Conservation (phyloP, 2,329 filamentous ascomycete genomes). For the Ophiocordyceps polyrhachis-furcata region DNA sequence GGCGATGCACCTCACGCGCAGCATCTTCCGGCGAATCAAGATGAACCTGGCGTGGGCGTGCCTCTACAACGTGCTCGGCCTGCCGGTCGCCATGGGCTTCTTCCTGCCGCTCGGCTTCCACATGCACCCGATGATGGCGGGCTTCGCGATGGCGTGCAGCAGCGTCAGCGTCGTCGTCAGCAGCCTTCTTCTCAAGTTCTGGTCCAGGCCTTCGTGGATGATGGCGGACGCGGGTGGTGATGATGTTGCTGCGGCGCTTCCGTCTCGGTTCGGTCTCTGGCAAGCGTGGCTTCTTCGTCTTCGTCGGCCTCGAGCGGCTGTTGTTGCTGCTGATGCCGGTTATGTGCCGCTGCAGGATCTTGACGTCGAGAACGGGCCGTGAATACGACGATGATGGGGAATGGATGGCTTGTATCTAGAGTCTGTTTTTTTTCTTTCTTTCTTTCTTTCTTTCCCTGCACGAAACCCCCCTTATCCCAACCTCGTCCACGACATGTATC, state of each 20-base stretch:
- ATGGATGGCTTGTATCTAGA: neutral
- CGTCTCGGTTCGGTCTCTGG: conserved; percentile 26
- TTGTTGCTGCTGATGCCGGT: conserved; percentile 28
- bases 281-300: neutral
- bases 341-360: conserved; percentile 41
- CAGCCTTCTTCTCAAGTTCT: conserved; percentile 69
- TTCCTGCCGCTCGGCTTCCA: conserved; percentile 79
- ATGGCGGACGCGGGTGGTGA: conserved; percentile 31
- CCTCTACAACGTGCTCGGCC: conserved; percentile 74
- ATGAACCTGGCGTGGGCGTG: conserved; percentile 86
- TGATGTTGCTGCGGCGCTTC: conserved; percentile 33
- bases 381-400: neutral
- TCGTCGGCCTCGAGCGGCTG: neutral
- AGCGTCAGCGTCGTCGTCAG: conserved; percentile 80
- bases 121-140: conserved; percentile 85
- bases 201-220: conserved; percentile 78
- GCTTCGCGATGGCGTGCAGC: conserved; percentile 80
- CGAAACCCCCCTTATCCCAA: no score
- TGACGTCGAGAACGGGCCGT: conserved; percentile 14
- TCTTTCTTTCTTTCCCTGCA: no score
- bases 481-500: neutral
- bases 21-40: conserved; percentile 86
- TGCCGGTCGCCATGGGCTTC: conserved; percentile 93
- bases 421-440: no score
- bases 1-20: conserved; percentile 59